A percentile compares a stretch with the other conserved stretches of the same genome.
Evolutionary conservation across 2,329 filamentous ascomycete species (phyloP).

Genomic region (Colletotrichum sp.): DNA sequence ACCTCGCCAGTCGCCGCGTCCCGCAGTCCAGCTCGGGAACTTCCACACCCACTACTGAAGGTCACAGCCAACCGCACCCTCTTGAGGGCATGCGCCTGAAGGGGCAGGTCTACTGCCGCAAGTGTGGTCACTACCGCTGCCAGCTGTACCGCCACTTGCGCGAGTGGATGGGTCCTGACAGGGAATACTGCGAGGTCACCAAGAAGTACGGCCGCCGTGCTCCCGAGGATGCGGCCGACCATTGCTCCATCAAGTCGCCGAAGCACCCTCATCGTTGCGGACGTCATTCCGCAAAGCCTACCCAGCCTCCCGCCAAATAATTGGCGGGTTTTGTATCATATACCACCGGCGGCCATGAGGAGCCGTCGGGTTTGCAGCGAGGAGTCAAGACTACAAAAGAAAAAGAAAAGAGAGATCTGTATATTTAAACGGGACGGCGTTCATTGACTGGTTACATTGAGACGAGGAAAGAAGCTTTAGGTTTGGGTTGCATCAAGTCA

Average conservation of each 20-base stretch:
- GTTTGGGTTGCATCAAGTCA: not conserved
- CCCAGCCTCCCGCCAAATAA: not conserved
- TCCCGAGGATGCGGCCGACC: slow-evolving; percentile 48
- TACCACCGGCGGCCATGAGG: not conserved
- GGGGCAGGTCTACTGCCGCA: slow-evolving; percentile 66
- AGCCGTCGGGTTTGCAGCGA: not conserved
- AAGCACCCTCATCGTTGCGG: slow-evolving; percentile 64
- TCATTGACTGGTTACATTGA: not conserved
- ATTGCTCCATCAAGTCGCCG: slow-evolving; percentile 66
- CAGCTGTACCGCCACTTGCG: slow-evolving; percentile 68
- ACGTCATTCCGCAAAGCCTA: slow-evolving; percentile 48
- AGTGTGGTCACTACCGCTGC: slow-evolving; percentile 66
- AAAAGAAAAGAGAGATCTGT: not conserved
- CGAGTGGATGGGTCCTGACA: slow-evolving; percentile 60
- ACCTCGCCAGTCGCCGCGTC: slow-evolving; percentile 54
- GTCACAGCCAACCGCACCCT: slow-evolving; percentile 22
- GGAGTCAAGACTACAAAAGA: not conserved
- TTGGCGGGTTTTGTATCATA: not conserved
- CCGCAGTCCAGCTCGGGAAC: slow-evolving; percentile 20
- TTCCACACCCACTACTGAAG: not conserved
- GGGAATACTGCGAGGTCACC: slow-evolving; percentile 67
- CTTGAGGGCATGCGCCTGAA: slow-evolving; percentile 56
- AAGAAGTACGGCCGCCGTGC: slow-evolving; percentile 60
- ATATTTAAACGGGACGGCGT: not conserved
- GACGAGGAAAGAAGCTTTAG: not conserved